Conservation (phyloP, 768 basidiomycete genomes). For the Melanogaster broomeanus region DNA sequence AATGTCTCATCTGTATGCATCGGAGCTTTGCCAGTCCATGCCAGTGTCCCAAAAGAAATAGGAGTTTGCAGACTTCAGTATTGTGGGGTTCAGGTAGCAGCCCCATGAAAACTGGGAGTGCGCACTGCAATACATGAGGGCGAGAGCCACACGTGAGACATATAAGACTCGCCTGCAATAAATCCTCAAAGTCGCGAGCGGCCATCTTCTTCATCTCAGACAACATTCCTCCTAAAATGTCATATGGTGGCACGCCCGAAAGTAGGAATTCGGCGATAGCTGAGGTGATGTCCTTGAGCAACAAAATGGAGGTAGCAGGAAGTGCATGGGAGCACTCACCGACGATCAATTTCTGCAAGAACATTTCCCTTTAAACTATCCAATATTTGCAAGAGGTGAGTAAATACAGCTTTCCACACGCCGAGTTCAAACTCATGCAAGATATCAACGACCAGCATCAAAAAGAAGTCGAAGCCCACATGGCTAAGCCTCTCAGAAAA, state of each 20-base stretch:
- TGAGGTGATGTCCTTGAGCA: too few species aligned
- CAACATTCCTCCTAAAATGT: slow-evolving; percentile 28
- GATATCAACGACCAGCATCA: too few species aligned
- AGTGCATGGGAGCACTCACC: slow-evolving; percentile 12
- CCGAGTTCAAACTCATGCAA: too few species aligned
- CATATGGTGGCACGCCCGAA: slow-evolving; percentile 36
- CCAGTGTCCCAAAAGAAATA: neutral
- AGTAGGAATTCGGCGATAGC: slow-evolving; percentile 28
- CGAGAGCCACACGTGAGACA: neutral
- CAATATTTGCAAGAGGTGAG: slow-evolving; percentile 37
- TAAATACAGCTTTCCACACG: slow-evolving; percentile 37
- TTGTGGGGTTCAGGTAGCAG: slow-evolving; percentile 13
- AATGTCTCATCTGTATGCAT: slow-evolving; percentile 20
- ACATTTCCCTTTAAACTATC: slow-evolving; percentile 9
- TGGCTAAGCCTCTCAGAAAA: slow-evolving; percentile 29
- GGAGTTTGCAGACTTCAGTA: slow-evolving; percentile 4
- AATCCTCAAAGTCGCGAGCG: slow-evolving; percentile 39
- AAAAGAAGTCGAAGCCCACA: too few species aligned
- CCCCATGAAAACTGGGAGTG: slow-evolving; percentile 33
- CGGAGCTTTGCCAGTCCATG: slow-evolving; percentile 29
- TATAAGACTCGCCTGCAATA: slow-evolving; percentile 25
- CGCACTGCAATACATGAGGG: slow-evolving; percentile 17
- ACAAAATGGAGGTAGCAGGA: too few species aligned
- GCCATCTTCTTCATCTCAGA: slow-evolving; percentile 36
- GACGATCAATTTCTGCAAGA: slow-evolving; percentile 15